A percentile compares a stretch with the other conserved stretches of the same genome.
phyloP scores from a whole-genome alignment of 192 early-diverging fungal genomes.

The Chytriomyces confervae region DNA sequence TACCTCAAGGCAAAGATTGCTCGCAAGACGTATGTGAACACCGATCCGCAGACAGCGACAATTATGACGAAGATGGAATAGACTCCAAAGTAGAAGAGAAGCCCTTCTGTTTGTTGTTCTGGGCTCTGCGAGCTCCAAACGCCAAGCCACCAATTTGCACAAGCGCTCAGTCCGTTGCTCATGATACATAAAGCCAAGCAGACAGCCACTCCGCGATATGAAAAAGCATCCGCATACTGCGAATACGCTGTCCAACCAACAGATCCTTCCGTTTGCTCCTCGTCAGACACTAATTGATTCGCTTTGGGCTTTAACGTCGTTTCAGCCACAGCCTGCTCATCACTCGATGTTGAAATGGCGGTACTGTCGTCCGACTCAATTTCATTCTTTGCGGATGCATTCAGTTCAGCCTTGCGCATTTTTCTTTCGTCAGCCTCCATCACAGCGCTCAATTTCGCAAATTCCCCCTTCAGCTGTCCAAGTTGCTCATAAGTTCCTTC shows the following conservation, averaged over 20 bases:
- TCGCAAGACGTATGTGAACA: slow-evolving; percentile 22
- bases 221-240: slow-evolving; percentile 31
- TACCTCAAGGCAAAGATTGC: slow-evolving; percentile 26
- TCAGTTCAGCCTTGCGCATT: slow-evolving; percentile 73
- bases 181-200: slow-evolving; percentile 12
- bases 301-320: slow-evolving; percentile 12
- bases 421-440: slow-evolving; percentile 54
- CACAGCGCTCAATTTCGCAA: slow-evolving; percentile 55
- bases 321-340: slow-evolving; percentile 16
- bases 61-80: slow-evolving; percentile 5
- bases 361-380: slow-evolving; percentile 8
- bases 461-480: slow-evolving; percentile 47
- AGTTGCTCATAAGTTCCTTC: slow-evolving; percentile 33
- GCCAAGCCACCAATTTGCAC: slow-evolving; percentile 34
- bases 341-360: background rate
- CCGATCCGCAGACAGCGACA: background rate
- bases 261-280: slow-evolving; percentile 26
- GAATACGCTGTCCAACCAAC: slow-evolving; percentile 24
- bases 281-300: slow-evolving; percentile 8
- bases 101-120: slow-evolving; percentile 6
- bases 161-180: slow-evolving; percentile 19
- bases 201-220: slow-evolving; percentile 1
- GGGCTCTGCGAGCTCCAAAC: slow-evolving; percentile 12
- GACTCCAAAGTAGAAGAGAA: slow-evolving; percentile 27
- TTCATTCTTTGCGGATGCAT: slow-evolving; percentile 34